Evolutionary conservation across 2,329 filamentous ascomycete genomes (phyloP).

Genomic region (Aspergillus sclerotialis): DNA sequence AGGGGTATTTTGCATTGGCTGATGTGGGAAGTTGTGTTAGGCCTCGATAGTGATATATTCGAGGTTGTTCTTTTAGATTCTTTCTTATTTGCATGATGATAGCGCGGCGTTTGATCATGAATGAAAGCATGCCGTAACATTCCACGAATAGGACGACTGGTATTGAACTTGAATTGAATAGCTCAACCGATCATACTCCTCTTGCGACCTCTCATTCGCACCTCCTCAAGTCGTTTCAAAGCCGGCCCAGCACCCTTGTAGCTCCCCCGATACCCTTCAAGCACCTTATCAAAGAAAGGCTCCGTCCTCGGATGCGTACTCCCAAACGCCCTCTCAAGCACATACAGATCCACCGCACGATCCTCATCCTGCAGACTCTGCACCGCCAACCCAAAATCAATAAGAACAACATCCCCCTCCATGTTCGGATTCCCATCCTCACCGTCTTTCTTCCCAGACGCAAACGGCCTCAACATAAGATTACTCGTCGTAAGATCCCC

Average conservation of each 20-base stretch:
- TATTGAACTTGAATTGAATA: too few relatives aligned
- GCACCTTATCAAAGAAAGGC: constrained; percentile 63
- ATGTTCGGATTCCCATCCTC: constrained; percentile 24
- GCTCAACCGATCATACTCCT: constrained; percentile 86
- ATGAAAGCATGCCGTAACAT: constrained; percentile 7
- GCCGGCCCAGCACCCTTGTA: constrained; percentile 71
- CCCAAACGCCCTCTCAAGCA: constrained; percentile 86
- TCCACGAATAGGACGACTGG: too few relatives aligned
- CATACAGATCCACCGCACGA: constrained; percentile 90
- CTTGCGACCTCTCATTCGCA: constrained; percentile 89
- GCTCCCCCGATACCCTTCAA: constrained; percentile 65
- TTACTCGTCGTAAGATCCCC: constrained; percentile 97
- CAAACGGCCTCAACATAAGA: constrained; percentile 69
- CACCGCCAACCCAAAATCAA: constrained; percentile 87
- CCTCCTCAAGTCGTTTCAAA: constrained; percentile 79
- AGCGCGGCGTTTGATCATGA: constrained; percentile 18
- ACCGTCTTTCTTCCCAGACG: constrained; percentile 10
- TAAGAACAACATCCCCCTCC: constrained; percentile 74
- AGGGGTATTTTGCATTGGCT: constrained; percentile 90
- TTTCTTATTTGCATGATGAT: constrained; percentile 4
- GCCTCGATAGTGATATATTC: constrained; percentile 16
- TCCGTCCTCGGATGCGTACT: constrained; percentile 90
- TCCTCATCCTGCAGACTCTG: constrained; percentile 83
- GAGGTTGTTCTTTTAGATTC: constrained; percentile 6
- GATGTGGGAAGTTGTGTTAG: constrained; percentile 51